A percentile compares a stretch with the other conserved stretches of the same genome.
These are phyloP conservation scores for Pythium angustatum DNA, from an alignment of 352 stramenopile genomes.

Conservation along the genomic window DNA sequence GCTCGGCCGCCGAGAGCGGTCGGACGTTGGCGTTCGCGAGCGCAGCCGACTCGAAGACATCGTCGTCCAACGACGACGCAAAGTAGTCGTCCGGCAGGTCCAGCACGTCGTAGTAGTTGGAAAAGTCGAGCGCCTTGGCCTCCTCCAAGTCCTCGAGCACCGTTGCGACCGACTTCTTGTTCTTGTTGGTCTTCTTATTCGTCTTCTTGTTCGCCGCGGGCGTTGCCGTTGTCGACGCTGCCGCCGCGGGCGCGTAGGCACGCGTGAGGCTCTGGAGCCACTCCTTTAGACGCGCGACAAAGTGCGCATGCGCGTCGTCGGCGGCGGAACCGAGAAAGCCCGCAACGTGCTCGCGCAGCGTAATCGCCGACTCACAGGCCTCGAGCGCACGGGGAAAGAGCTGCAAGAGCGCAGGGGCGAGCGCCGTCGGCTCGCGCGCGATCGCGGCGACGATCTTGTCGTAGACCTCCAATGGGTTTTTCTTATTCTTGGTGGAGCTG, in stretches of 20 bases:
- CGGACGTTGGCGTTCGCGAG: too few species aligned
- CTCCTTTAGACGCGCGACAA: conserved; percentile 1
- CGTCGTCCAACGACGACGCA: too few species aligned
- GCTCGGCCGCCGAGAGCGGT: not conserved
- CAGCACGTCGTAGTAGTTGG: conserved; percentile 17
- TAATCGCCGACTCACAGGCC: conserved; percentile 16
- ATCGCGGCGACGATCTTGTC: conserved; percentile 17
- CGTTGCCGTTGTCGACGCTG: too few species aligned
- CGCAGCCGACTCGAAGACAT: not conserved
- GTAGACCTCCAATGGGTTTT: conserved; percentile 12
- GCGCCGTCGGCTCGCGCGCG: not conserved
- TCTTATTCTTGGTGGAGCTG: not conserved
- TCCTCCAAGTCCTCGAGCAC: too few species aligned
- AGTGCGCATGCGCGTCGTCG: conserved; percentile 17
- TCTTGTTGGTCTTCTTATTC: too few species aligned
- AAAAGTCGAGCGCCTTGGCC: too few species aligned
- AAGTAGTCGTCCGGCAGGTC: conserved; percentile 10
- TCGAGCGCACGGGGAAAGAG: conserved; percentile 9
- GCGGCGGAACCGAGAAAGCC: conserved; percentile 1
- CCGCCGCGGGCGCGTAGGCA: too few species aligned
- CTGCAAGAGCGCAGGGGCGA: conserved; percentile 15
- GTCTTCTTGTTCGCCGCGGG: too few species aligned
- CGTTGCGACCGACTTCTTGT: too few species aligned
- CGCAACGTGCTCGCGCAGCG: conserved; percentile 9
- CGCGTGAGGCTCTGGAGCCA: too few species aligned